A percentile compares a stretch with the other conserved stretches of the same genome.
These are phyloP conservation scores for Coemansia sp. DNA, from an alignment of 192 early-diverging fungal genomes.

Conservation along the genomic window DNA sequence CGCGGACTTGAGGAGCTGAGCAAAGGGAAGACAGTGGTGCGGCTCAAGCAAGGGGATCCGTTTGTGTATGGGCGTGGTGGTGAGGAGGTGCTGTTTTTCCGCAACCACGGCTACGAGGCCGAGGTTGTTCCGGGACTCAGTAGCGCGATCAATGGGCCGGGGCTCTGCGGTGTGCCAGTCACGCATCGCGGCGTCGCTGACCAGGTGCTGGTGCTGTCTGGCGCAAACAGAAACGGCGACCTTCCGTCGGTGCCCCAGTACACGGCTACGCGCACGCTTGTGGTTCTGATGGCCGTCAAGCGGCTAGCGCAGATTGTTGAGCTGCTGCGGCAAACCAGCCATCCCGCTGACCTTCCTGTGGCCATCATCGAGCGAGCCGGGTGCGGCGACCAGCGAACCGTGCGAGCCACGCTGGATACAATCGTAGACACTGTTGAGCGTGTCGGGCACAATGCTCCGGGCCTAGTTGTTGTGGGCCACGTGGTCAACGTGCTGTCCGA, in stretches of 20 bases:
- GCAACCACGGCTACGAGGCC: constrained; percentile 66
- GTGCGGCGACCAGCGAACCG: constrained; percentile 69
- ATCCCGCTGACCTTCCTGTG: constrained; percentile 67
- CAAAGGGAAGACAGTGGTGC: constrained; percentile 69
- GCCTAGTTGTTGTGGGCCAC: constrained; percentile 78
- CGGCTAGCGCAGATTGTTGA: constrained; percentile 65
- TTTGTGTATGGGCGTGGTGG: constrained; percentile 92
- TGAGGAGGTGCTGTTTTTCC: constrained; percentile 81
- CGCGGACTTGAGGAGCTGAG: constrained; percentile 71
- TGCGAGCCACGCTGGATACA: constrained; percentile 64
- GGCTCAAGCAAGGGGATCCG: constrained; percentile 91
- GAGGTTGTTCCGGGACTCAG: constrained; percentile 78
- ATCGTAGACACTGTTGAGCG: constrained; percentile 66
- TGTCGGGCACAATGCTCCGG: constrained; percentile 68
- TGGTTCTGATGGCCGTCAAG: constrained; percentile 84
- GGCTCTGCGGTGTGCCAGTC: constrained; percentile 73
- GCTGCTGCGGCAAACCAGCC: constrained; percentile 60
- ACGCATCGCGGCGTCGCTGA: constrained; percentile 88
- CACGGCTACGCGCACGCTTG: constrained; percentile 68
- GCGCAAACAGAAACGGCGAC: constrained; percentile 74
- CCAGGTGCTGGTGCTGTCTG: constrained; percentile 81
- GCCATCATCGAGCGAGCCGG: constrained; percentile 85
- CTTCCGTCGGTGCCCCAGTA: constrained; percentile 74
- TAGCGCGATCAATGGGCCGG: constrained; percentile 74
- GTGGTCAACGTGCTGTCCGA: constrained; percentile 59